A percentile compares a stretch with the other conserved stretches of the same genome.
phyloP scores from a whole-genome alignment of 2,329 filamentous ascomycete species.

The Rhinocladiella similis region DNA sequence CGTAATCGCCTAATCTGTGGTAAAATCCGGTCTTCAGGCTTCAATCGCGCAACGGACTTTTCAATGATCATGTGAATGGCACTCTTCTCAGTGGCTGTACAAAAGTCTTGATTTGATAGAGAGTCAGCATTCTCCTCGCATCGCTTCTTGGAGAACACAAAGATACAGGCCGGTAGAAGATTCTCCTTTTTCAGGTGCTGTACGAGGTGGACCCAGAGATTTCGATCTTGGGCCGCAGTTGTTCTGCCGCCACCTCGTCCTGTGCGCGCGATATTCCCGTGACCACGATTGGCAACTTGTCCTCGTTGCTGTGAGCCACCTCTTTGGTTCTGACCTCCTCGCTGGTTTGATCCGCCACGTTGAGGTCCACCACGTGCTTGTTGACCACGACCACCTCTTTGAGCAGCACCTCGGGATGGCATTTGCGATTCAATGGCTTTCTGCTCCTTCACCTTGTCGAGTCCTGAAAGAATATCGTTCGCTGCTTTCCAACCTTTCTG shows the following conservation, averaged over 20 bases:
- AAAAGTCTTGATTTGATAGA: slow-evolving; percentile 91
- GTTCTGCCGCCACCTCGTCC: slow-evolving; percentile 84
- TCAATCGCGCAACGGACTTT: slow-evolving; percentile 86
- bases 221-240: slow-evolving; percentile 90
- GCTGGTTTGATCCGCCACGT: slow-evolving; percentile 53
- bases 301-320: slow-evolving; percentile 55
- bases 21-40: slow-evolving; percentile 83
- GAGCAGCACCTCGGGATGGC: slow-evolving; percentile 43
- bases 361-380: slow-evolving; percentile 59
- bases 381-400: slow-evolving; percentile 52
- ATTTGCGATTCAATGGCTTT: slow-evolving; percentile 50
- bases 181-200: slow-evolving; percentile 85
- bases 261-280: slow-evolving; percentile 85
- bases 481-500: slow-evolving; percentile 95
- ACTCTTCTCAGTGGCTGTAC: slow-evolving; percentile 90
- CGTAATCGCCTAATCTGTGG: slow-evolving; percentile 88
- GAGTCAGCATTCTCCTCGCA: slow-evolving; percentile 98
- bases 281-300: slow-evolving; percentile 58
- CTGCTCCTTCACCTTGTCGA: slow-evolving; percentile 69
- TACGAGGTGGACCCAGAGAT: slow-evolving; percentile 93
- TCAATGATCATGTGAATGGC: slow-evolving; percentile 97
- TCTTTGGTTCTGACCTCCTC: slow-evolving; percentile 53
- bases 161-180: slow-evolving; percentile 89
- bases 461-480: slow-evolving; percentile 76
- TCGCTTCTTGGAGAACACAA: slow-evolving; percentile 97